These are phyloP conservation scores for Zhuliangozyma blackwelliae DNA, from an alignment of 1,139 yeast genomes.

Conservation along the genomic window DNA sequence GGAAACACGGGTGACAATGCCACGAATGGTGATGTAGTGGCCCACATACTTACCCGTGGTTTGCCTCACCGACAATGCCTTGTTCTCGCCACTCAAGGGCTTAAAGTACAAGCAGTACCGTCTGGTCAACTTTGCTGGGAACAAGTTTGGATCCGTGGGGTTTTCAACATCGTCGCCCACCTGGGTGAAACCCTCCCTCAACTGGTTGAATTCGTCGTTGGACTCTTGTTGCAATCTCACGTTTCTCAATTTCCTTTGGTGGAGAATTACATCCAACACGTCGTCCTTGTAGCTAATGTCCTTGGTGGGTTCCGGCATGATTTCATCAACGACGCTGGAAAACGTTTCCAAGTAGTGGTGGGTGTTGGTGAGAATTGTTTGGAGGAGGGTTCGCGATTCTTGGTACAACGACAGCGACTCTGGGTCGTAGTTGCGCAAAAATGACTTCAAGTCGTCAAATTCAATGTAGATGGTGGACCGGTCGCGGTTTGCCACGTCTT, in stretches of 20 bases:
- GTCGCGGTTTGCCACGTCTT: slow-evolving; percentile 81
- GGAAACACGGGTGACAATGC: slow-evolving; percentile 91
- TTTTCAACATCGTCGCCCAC: slow-evolving; percentile 12
- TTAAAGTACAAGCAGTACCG: slow-evolving; percentile 83
- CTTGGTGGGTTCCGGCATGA: slow-evolving; percentile 78
- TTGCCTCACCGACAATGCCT: slow-evolving; percentile 80
- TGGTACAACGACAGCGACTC: slow-evolving; percentile 14
- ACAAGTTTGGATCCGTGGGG: slow-evolving; percentile 31
- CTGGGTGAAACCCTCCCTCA: slow-evolving; percentile 31
- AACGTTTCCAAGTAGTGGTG: slow-evolving; percentile 76
- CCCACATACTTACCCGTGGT: slow-evolving; percentile 84
- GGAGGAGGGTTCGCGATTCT: slow-evolving; percentile 40
- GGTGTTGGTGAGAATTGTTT: slow-evolving; percentile 66
- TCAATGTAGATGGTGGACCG: slow-evolving; percentile 64
- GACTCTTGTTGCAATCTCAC: slow-evolving; percentile 67
- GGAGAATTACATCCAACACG: slow-evolving; percentile 87
- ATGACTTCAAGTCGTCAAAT: slow-evolving; percentile 75
- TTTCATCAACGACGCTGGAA: slow-evolving; percentile 66
- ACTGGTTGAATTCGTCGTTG: slow-evolving; percentile 44
- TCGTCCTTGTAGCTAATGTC: slow-evolving; percentile 81
- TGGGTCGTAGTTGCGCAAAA: slow-evolving; percentile 45
- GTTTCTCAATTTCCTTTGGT: slow-evolving; percentile 83
- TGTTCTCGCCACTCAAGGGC: slow-evolving; percentile 52
- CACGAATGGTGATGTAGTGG: slow-evolving; percentile 81
- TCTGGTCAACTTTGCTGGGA: slow-evolving; percentile 84